Conservation (phyloP, 164 flowering plant genomes). For the Malania oleifera region DNA sequence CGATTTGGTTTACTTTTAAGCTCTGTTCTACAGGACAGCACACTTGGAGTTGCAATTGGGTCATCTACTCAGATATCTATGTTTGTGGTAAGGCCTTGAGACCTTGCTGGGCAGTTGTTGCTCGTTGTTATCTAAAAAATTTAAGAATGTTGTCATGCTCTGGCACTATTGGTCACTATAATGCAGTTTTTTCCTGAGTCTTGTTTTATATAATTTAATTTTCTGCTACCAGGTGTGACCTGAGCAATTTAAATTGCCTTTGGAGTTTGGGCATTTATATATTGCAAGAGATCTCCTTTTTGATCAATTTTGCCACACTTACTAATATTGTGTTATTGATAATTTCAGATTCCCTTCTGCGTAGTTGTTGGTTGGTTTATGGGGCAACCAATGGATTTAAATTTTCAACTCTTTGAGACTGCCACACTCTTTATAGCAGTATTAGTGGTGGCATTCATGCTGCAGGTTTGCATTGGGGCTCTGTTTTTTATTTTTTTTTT, state of each 20-base stretch:
- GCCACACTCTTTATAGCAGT: conserved; percentile 72
- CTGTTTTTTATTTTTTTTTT: neutral
- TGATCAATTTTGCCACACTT: neutral
- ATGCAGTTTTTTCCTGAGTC: too few relatives aligned
- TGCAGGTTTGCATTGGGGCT: conserved; percentile 41
- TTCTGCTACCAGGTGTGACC: too few relatives aligned
- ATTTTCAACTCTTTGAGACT: conserved; percentile 73
- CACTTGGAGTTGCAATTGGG: conserved; percentile 75
- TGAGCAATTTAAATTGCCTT: too few relatives aligned
- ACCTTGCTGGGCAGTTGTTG: neutral
- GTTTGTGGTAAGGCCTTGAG: conserved; percentile 53
- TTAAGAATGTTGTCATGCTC: neutral
- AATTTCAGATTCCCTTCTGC: conserved; percentile 72
- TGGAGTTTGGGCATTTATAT: too few relatives aligned
- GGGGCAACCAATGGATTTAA: conserved; percentile 67
- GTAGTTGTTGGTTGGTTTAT: conserved; percentile 71
- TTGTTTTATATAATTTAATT: too few relatives aligned
- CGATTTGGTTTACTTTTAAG: conserved; percentile 1
- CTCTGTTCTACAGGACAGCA: conserved; percentile 43
- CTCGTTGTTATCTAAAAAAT: neutral
- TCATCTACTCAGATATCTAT: conserved; percentile 78
- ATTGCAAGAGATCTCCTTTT: too few relatives aligned
- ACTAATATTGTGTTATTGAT: neutral
- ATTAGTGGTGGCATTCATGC: conserved; percentile 69
- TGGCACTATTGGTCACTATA: too few relatives aligned